phyloP scores from a whole-genome alignment of 192 early-diverging fungal species.

The Obelidium mucronatum region DNA sequence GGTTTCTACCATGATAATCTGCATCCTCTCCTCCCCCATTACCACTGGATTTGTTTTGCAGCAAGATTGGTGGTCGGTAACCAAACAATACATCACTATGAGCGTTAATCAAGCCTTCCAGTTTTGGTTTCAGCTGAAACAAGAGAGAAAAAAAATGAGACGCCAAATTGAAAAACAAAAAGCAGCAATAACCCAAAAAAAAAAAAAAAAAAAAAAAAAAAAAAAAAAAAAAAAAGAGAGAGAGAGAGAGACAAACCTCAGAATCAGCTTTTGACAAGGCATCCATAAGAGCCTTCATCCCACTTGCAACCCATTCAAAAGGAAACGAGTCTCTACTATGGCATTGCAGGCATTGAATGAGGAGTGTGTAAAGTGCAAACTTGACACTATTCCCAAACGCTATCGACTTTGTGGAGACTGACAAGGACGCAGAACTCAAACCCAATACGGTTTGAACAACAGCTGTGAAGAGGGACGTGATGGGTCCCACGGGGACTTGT shows the following conservation, averaged over 20 bases:
- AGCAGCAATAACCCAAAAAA: no score
- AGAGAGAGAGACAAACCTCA: neutral
- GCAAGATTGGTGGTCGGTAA: conserved; percentile 25
- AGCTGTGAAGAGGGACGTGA: neutral
- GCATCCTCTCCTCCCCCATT: neutral
- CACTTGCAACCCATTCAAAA: conserved; percentile 14
- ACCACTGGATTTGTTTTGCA: neutral
- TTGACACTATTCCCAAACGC: neutral
- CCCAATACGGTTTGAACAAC: neutral
- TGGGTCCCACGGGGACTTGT: neutral
- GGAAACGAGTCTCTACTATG: conserved; percentile 20
- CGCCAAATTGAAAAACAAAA: no score
- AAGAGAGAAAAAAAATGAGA: neutral
- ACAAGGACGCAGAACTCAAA: neutral
- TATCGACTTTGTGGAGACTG: neutral
- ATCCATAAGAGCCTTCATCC: conserved; percentile 3
- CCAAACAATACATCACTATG: conserved; percentile 31
- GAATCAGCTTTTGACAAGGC: neutral
- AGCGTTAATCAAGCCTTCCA: neutral
- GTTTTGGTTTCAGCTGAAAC: neutral
- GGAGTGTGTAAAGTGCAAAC: neutral
- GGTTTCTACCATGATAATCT: neutral
- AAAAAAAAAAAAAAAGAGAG: neutral
- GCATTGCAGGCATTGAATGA: conserved; percentile 13
- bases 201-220: no score